These are phyloP conservation scores for Lecanosticta acicola DNA, from an alignment of 2,329 filamentous ascomycete genomes.

Conservation along the genomic window DNA sequence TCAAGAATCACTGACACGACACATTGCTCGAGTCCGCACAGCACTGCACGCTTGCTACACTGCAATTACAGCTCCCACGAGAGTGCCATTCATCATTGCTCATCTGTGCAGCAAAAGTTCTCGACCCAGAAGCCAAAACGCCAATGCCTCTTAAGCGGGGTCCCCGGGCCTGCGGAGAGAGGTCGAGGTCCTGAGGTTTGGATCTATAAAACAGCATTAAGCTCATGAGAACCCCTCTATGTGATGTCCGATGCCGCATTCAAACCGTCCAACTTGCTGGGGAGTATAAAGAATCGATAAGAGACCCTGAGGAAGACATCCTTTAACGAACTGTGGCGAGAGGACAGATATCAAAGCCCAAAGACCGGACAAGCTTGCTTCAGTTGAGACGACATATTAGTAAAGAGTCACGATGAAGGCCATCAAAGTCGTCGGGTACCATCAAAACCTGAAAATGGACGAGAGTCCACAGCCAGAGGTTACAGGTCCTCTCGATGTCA, in stretches of 20 bases:
- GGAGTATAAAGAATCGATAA: neutral
- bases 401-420: conserved; percentile 18
- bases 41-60: too few relatives aligned
- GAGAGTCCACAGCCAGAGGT: conserved; percentile 22
- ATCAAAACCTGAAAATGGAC: conserved; percentile 22
- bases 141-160: neutral
- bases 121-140: neutral
- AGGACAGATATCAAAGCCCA: too few relatives aligned
- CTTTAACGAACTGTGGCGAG: too few relatives aligned
- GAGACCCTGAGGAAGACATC: neutral
- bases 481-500: conserved; percentile 21
- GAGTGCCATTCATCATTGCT: too few relatives aligned
- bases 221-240: neutral
- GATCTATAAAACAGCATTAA: neutral
- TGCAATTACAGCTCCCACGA: too few relatives aligned
- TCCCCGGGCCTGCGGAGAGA: neutral
- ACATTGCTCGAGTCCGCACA: too few relatives aligned
- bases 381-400: too few relatives aligned
- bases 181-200: neutral
- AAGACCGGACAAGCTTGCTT: too few relatives aligned
- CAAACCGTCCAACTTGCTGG: neutral
- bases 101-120: too few relatives aligned
- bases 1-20: too few relatives aligned
- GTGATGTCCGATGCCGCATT: neutral
- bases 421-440: conserved; percentile 23